Base-by-base conservation (phyloP, 352 stramenopile species). In the Pythium pyrilobum region DNA sequence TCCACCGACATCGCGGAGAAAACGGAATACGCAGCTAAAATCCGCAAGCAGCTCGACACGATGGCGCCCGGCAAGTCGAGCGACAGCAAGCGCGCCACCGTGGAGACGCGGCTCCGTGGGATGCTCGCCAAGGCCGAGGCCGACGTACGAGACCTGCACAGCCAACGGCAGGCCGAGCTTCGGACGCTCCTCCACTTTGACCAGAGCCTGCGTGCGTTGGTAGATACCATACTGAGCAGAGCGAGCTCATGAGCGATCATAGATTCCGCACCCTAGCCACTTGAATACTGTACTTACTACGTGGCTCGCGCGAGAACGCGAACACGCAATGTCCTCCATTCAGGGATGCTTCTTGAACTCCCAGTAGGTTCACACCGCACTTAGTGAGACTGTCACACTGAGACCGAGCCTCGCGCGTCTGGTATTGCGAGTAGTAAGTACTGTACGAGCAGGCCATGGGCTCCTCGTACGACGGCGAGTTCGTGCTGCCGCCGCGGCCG, bases 141-240 rank as follows among this genome's bases (percentile, higher is more conserved):
- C 2, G 44, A 53, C 3, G 23, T 55, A 0, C 5, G 25, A 5
- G 37, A 47, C 20, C 45, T 61, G 10, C n/a, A 37, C 10, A 18
- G 25, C 3, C 36, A 47, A 34, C 18, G 44, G 15, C 44, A 36
- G 1, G 27, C 25, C 0, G 53, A 53, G 28, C 27, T 55, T 11
- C 21, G 20, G 21, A 54, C 45, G 21, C 21, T 55, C 1, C 43
- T 61, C 20, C 42, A 49, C 28, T 55, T 53, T 42, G 53, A 61
- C 25, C 27, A 44, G 25, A 32, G 21, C 28, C 1, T 40, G 3
- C 42, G 52, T 2, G n/a, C n/a, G n/a, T n/a, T n/a, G n/a, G n/a
- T n/a, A n/a, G n/a, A n/a, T n/a, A n/a, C n/a, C n/a, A n/a, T n/a
- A n/a, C n/a, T n/a, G n/a, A n/a, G n/a, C n/a, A n/a, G n/a, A n/a